Conservation (phyloP, 1,284 basidiomycete genomes). For the Termitomyces sp. region DNA sequence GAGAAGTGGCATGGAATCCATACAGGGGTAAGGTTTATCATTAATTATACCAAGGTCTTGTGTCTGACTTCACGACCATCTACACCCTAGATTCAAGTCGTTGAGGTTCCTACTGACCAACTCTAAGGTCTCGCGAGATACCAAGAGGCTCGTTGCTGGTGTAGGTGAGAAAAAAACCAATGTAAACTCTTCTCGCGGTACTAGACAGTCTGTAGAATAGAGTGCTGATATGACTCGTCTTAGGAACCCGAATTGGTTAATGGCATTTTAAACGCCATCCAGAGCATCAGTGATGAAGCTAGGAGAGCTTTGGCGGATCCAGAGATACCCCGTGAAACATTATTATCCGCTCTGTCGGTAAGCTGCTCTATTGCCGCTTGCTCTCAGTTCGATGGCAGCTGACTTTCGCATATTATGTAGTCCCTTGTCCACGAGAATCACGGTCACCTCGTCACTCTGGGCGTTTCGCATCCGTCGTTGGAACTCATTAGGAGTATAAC, state of each 20-base stretch:
- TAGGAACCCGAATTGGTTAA: constrained; percentile 79
- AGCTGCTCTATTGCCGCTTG: constrained; percentile 23
- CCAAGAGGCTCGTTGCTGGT: constrained; percentile 89
- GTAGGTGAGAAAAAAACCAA: constrained; percentile 72
- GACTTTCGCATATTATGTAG: constrained; percentile 31
- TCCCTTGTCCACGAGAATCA: constrained; percentile 88
- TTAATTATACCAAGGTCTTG: constrained; percentile 1
- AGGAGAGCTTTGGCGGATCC: constrained; percentile 70
- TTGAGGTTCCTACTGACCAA: constrained; percentile 84
- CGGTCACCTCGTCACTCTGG: constrained; percentile 76
- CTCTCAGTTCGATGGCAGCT: constrained; percentile 5
- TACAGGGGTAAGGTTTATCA: constrained; percentile 66
- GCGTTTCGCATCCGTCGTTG: constrained; percentile 88
- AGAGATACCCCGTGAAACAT: constrained; percentile 56
- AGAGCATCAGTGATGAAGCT: constrained; percentile 79
- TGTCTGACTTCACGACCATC: constrained; percentile 15
- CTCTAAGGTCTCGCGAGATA: constrained; percentile 89
- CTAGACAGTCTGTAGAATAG: constrained; percentile 6
- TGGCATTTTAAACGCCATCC: constrained; percentile 72
- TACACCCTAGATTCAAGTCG: constrained; percentile 41
- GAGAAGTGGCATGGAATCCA: constrained; percentile 76
- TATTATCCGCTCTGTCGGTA: constrained; percentile 60
- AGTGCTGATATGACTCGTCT: constrained; percentile 9
- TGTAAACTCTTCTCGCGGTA: constrained; percentile 37
- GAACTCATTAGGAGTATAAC: constrained; percentile 81